Percentiles rank a stretch among this genome's conserved stretches.
Evolutionary conservation across 1,284 basidiomycete species (phyloP).

Genomic region (Cutaneotrichosporon sp.): DNA sequence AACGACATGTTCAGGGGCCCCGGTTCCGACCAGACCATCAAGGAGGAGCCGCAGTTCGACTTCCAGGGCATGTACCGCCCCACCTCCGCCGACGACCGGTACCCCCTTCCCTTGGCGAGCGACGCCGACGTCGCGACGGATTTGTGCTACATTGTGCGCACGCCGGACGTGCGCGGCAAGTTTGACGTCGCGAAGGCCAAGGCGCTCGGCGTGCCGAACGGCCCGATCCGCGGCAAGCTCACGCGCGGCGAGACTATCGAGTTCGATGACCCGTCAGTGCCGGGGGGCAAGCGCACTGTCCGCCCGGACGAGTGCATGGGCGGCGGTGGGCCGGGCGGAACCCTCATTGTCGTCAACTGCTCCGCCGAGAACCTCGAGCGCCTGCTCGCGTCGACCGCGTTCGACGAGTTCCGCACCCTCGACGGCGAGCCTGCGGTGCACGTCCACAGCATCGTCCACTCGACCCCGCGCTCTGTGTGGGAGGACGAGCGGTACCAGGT

Average conservation of each 20-base stretch:
- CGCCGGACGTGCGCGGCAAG: slow-evolving; percentile 78
- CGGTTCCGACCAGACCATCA: slow-evolving; percentile 1
- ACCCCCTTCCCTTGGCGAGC: slow-evolving; percentile 32
- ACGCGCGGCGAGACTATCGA: slow-evolving; percentile 54
- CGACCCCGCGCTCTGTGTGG: slow-evolving; percentile 67
- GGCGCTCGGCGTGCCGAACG: slow-evolving; percentile 66
- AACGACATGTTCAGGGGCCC: slow-evolving; percentile 33
- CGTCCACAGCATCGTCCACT: slow-evolving; percentile 66
- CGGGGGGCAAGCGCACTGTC: slow-evolving; percentile 60
- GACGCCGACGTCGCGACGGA: slow-evolving; percentile 38
- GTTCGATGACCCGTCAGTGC: slow-evolving; percentile 52
- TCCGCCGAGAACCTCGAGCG: slow-evolving; percentile 30
- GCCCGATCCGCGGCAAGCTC: slow-evolving; percentile 57
- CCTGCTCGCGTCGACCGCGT: slow-evolving; percentile 60
- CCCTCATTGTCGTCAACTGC: slow-evolving; percentile 45
- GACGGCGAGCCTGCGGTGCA: slow-evolving; percentile 30
- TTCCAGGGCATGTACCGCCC: slow-evolving; percentile 14
- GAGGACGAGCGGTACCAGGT: slow-evolving; percentile 67
- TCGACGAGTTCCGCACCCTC: slow-evolving; percentile 54
- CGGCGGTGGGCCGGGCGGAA: slow-evolving; percentile 44
- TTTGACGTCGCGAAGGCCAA: slow-evolving; percentile 72
- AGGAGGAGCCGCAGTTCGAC: background rate
- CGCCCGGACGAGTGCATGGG: slow-evolving; percentile 54
- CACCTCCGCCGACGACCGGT: slow-evolving; percentile 22
- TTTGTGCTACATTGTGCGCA: slow-evolving; percentile 69